Evolutionary conservation across 1,284 basidiomycete genomes (phyloP).

Genomic region (Microbotryomycetes sp.): DNA sequence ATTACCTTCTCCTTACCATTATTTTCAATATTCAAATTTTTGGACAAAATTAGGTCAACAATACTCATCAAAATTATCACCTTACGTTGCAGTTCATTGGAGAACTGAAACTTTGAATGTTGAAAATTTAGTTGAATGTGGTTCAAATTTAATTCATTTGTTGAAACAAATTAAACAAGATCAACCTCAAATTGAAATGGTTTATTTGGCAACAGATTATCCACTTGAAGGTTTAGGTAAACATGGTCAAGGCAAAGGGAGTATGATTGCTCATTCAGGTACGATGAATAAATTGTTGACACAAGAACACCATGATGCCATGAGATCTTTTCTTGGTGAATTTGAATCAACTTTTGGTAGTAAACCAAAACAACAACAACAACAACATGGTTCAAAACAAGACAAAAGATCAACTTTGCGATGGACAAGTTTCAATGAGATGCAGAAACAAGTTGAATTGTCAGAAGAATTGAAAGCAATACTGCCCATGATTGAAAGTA

Average conservation of each 20-base stretch:
- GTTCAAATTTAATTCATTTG: constrained; percentile 19
- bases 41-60: constrained; percentile 32
- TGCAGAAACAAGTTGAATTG: constrained; percentile 9
- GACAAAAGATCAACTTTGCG: constrained; percentile 15
- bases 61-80: constrained; percentile 22
- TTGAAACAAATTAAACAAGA: constrained; percentile 10
- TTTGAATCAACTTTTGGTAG: constrained; percentile 5
- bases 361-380: background rate
- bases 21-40: constrained; percentile 35
- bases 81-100: constrained; percentile 37
- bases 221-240: constrained; percentile 32
- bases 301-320: constrained; percentile 33
- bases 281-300: constrained; percentile 36
- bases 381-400: constrained; percentile 14
- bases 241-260: constrained; percentile 5
- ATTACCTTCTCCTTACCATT: constrained; percentile 19
- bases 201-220: constrained; percentile 39
- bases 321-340: constrained; percentile 23
- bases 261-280: constrained; percentile 29
- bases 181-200: constrained; percentile 28
- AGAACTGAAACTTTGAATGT: constrained; percentile 35
- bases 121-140: constrained; percentile 27
- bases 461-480: background rate
- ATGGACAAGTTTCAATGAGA: constrained; percentile 15
- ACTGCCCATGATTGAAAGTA: background rate